Conservation (phyloP, 306 rosid genomes). For the Astragalus membranaceus region DNA sequence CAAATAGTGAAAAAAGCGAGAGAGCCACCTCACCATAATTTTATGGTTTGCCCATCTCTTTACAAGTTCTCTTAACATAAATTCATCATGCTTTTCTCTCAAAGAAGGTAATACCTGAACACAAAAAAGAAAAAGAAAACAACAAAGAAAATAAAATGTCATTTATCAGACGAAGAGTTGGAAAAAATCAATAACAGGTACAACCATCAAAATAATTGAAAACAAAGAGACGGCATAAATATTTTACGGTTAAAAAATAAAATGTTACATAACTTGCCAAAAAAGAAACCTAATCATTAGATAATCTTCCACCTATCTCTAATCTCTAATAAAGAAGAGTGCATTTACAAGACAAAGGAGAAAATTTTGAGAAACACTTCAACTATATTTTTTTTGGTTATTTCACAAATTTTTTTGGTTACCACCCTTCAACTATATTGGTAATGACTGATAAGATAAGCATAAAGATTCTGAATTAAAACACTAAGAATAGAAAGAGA, state of each 20-base stretch:
- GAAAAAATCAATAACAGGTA: neutral
- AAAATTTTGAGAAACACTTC: neutral
- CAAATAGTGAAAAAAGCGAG: constrained; percentile 62
- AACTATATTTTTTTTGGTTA: neutral
- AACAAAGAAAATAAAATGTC: neutral
- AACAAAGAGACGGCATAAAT: neutral
- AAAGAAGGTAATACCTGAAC: constrained; percentile 72
- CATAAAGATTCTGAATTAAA: neutral
- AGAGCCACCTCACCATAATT: constrained; percentile 69
- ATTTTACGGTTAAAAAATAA: neutral
- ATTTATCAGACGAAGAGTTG: neutral
- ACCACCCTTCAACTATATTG: neutral
- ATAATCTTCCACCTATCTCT: neutral
- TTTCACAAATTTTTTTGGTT: too few species aligned
- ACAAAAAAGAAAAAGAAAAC: neutral
- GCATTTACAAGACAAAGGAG: neutral
- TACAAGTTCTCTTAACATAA: constrained; percentile 75
- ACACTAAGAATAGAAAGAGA: neutral
- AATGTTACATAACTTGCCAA: neutral
- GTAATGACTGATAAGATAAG: neutral
- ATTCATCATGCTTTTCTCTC: constrained; percentile 74
- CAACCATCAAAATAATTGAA: neutral
- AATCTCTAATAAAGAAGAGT: neutral
- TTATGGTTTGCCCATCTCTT: constrained; percentile 75
- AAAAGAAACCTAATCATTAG: neutral